Evolutionary conservation across 768 basidiomycete genomes (phyloP).

Genomic region (Leccinum incarnatum): DNA sequence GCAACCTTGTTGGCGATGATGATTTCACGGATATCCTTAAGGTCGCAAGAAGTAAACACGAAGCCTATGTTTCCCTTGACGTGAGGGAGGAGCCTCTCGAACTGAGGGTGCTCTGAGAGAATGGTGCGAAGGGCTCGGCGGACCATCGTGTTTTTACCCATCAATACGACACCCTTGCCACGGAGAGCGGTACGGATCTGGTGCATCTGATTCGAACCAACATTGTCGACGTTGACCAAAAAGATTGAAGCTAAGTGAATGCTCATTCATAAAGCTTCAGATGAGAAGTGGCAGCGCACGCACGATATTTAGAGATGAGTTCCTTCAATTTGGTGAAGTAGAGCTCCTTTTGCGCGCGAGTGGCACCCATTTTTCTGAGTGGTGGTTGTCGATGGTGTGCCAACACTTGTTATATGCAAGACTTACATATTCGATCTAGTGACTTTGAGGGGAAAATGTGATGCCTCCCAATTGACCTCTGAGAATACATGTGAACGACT

Average conservation of each 20-base stretch:
- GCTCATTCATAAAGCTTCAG: background rate
- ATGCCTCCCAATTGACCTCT: conserved; percentile 96
- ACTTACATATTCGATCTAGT: conserved; percentile 29
- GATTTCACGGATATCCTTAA: conserved; percentile 92
- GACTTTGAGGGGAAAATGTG: conserved; percentile 32
- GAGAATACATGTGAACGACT: conserved; percentile 1
- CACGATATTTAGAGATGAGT: conserved; percentile 86
- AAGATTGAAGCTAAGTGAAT: conserved; percentile 85
- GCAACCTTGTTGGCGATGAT: conserved; percentile 98
- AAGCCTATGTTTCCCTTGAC: conserved; percentile 98
- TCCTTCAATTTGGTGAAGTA: conserved; percentile 96
- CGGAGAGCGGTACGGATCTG: conserved; percentile 95
- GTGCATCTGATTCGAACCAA: conserved; percentile 99
- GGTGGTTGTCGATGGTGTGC: conserved; percentile 7
- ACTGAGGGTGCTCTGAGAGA: conserved; percentile 86
- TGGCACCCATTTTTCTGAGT: conserved; percentile 77
- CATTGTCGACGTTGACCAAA: conserved; percentile 99
- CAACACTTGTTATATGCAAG: background rate
- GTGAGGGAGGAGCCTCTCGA: conserved; percentile 94
- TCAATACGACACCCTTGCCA: conserved; percentile 93
- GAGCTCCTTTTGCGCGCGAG: conserved; percentile 82
- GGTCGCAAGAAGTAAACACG: conserved; percentile 90
- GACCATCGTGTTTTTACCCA: conserved; percentile 99
- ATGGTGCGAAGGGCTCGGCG: conserved; percentile 94
- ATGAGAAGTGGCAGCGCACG: conserved; percentile 33